phyloP scores from a whole-genome alignment of 306 rosid species.

The Medicago ruthenica region DNA sequence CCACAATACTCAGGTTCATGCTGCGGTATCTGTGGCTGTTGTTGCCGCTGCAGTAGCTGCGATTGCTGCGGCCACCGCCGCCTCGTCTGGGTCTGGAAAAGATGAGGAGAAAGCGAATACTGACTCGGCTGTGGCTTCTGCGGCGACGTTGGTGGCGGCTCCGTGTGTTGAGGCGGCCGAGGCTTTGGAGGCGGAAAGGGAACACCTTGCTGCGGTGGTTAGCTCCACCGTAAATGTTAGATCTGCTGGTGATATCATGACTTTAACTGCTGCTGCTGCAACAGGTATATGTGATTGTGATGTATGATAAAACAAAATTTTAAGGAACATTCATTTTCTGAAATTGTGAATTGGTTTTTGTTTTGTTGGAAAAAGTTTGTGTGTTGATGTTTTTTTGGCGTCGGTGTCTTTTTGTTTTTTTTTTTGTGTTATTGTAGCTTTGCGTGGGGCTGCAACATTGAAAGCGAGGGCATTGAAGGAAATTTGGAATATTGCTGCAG shows the following conservation, averaged over 20 bases:
- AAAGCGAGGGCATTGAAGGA: conserved; percentile 95
- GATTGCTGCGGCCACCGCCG: conserved; percentile 77
- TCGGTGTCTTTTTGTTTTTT: not conserved
- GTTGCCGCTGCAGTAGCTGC: conserved; percentile 91
- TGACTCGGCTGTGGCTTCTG: conserved; percentile 89
- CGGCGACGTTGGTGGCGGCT: conserved; percentile 89
- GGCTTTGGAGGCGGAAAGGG: conserved; percentile 89
- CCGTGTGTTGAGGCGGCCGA: conserved; percentile 97
- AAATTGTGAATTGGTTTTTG: not conserved
- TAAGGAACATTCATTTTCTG: conserved; percentile 15
- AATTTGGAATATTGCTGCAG: conserved; percentile 92
- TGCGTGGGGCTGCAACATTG: conserved; percentile 95
- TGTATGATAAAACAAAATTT: not conserved
- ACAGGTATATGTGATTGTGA: conserved; percentile 59
- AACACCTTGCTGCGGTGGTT: conserved; percentile 78
- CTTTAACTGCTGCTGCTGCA: conserved; percentile 88
- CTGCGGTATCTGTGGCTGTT: conserved; percentile 86
- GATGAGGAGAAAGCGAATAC: conserved; percentile 79
- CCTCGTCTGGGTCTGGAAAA: conserved; percentile 54
- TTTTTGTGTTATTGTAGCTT: conserved; percentile 53
- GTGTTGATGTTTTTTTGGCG: not conserved
- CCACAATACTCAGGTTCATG: conserved; percentile 89
- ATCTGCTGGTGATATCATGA: conserved; percentile 88
- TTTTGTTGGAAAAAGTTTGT: not conserved
- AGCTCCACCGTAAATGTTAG: conserved; percentile 92